These are phyloP conservation scores for Dendrothele bispora DNA, from an alignment of 768 basidiomycete genomes.

Conservation along the genomic window DNA sequence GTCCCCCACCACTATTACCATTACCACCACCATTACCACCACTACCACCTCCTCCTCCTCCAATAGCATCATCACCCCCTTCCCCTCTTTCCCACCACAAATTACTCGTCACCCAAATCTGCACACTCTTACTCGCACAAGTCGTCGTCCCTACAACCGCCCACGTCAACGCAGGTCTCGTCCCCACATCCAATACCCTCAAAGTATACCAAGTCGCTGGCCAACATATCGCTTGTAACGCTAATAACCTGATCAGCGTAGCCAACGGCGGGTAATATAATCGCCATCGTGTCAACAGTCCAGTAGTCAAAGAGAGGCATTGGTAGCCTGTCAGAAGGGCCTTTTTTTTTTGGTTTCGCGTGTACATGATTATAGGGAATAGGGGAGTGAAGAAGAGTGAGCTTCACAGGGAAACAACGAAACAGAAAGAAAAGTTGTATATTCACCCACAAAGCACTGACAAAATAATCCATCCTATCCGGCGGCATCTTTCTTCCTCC, in stretches of 20 bases:
- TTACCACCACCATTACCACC: conserved; percentile 16
- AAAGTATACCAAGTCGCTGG: conserved; percentile 88
- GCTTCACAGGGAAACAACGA: too few relatives aligned
- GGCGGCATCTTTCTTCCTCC: too few relatives aligned
- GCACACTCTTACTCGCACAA: conserved; percentile 76
- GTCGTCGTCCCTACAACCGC: conserved; percentile 89
- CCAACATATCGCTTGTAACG: conserved; percentile 96
- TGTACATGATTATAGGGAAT: too few relatives aligned
- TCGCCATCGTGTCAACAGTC: conserved; percentile 87
- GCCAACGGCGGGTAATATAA: conserved; percentile 87
- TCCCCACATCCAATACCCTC: conserved; percentile 63
- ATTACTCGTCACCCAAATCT: conserved; percentile 97
- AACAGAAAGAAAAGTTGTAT: conserved; percentile 1
- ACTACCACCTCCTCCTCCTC: conserved; percentile 20
- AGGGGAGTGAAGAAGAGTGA: too few relatives aligned
- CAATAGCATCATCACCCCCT: conserved; percentile 5
- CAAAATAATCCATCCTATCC: conserved; percentile 60
- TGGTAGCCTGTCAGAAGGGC: conserved; percentile 86
- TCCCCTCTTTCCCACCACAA: conserved; percentile 53
- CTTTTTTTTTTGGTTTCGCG: conserved; percentile 34
- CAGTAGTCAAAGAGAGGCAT: conserved; percentile 84
- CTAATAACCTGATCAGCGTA: conserved; percentile 88
- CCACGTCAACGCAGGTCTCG: conserved; percentile 86
- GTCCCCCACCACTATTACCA: conserved; percentile 18
- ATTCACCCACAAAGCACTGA: conserved; percentile 73